A percentile compares a stretch with the other conserved stretches of the same genome.
Conservation (phyloP, 1,139 yeast genomes). For the Geotrichum histeridarum region DNA sequence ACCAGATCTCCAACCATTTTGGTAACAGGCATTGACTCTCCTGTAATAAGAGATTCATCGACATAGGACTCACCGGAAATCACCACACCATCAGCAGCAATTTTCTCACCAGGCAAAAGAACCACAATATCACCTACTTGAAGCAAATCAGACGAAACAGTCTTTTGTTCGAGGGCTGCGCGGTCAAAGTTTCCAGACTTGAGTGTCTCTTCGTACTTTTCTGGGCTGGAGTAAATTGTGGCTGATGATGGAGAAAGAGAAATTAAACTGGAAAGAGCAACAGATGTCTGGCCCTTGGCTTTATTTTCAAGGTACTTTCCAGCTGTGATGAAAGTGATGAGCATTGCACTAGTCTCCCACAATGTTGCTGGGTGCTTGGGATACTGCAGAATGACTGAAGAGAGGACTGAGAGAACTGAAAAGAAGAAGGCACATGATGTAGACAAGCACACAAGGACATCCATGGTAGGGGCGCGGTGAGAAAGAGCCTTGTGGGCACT, state of each 20-base stretch:
- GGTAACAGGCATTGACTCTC: slow-evolving; percentile 73
- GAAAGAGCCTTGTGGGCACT: slow-evolving; percentile 62
- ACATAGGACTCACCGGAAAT: slow-evolving; percentile 73
- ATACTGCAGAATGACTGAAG: slow-evolving; percentile 38
- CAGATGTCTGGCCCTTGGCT: slow-evolving; percentile 91
- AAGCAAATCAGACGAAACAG: slow-evolving; percentile 64
- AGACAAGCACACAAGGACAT: slow-evolving; percentile 78
- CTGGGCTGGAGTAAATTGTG: slow-evolving; percentile 42
- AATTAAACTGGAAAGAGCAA: slow-evolving; percentile 74
- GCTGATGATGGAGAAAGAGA: slow-evolving; percentile 79
- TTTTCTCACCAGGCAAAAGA: slow-evolving; percentile 76
- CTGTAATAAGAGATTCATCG: slow-evolving; percentile 85
- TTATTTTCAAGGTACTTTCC: slow-evolving; percentile 89
- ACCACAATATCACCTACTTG: slow-evolving; percentile 74
- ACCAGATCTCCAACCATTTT: slow-evolving; percentile 59
- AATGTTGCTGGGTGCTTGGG: slow-evolving; percentile 57
- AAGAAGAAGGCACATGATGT: slow-evolving; percentile 74
- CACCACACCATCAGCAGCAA: slow-evolving; percentile 88
- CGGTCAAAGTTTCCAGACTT: slow-evolving; percentile 14
- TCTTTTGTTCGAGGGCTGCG: slow-evolving; percentile 29
- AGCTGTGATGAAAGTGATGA: slow-evolving; percentile 72
- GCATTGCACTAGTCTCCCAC: slow-evolving; percentile 85
- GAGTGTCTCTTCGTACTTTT: slow-evolving; percentile 19
- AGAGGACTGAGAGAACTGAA: slow-evolving; percentile 56
- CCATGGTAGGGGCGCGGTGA: slow-evolving; percentile 90